These are phyloP conservation scores for Hordeum marinum DNA, from an alignment of 176 grass and related monocot genomes.

Conservation along the genomic window DNA sequence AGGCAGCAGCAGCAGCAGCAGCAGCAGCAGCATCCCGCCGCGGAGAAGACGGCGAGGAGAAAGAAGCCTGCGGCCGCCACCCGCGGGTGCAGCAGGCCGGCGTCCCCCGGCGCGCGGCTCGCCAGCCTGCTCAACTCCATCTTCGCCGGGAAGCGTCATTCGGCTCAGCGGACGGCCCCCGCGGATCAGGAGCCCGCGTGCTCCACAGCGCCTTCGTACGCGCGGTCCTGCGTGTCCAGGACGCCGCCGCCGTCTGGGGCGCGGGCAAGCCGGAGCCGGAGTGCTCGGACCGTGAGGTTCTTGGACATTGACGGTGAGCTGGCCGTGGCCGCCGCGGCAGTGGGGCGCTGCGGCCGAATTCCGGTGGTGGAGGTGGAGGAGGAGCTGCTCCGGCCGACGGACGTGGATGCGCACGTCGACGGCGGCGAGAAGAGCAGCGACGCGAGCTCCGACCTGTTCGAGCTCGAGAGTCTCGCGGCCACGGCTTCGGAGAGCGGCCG, in stretches of 20 bases:
- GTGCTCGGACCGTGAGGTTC: constrained; percentile 43
- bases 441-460: constrained; percentile 89
- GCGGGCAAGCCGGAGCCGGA: constrained; percentile 23
- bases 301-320: constrained; percentile 37
- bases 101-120: constrained; percentile 66
- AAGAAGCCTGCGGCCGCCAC: constrained; percentile 34
- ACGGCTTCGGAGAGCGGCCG: not conserved
- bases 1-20: not conserved
- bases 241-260: constrained; percentile 21
- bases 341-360: constrained; percentile 1
- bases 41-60: constrained; percentile 32
- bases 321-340: constrained; percentile 14
- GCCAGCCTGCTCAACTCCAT: constrained; percentile 73
- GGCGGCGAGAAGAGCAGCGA: constrained; percentile 59
- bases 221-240: constrained; percentile 56
- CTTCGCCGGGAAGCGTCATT: constrained; percentile 39
- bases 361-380: constrained; percentile 50
- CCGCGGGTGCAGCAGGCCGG: constrained; percentile 37
- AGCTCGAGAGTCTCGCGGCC: constrained; percentile 58
- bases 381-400: constrained; percentile 29
- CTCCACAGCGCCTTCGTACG: constrained; percentile 58
- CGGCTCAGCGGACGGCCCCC: not conserved
- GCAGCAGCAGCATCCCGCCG: not conserved
- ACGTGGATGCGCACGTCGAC: constrained; percentile 22
- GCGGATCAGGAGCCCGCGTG: constrained; percentile 36